Evolutionary conservation across 2,329 filamentous ascomycete genomes (phyloP).

Genomic region (Penicillium sp.): DNA sequence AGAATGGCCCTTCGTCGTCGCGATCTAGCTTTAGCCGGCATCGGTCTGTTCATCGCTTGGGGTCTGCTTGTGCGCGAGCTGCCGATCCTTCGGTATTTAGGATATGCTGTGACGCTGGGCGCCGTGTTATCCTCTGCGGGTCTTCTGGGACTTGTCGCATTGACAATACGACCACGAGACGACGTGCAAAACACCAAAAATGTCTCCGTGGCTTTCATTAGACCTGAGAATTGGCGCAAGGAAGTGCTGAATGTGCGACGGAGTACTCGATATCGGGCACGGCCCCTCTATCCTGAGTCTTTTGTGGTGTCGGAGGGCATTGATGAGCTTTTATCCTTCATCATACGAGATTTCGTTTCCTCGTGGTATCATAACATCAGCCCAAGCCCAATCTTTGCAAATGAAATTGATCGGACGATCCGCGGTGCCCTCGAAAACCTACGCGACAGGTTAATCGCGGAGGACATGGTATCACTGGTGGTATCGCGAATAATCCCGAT

Average conservation of each 20-base stretch:
- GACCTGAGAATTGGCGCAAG: constrained; percentile 64
- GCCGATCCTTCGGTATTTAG: constrained; percentile 78
- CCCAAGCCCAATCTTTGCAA: constrained; percentile 73
- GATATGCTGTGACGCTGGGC: constrained; percentile 79
- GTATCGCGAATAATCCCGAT: constrained; percentile 85
- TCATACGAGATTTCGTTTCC: constrained; percentile 80
- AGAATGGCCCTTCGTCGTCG: constrained; percentile 51
- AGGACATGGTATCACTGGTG: constrained; percentile 81
- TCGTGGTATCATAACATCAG: constrained; percentile 91
- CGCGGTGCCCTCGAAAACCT: constrained; percentile 72
- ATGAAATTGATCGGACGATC: constrained; percentile 82
- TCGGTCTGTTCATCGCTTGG: constrained; percentile 72
- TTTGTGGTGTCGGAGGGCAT: constrained; percentile 77
- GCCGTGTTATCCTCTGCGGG: constrained; percentile 56
- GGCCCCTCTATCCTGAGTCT: constrained; percentile 73
- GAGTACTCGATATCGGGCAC: constrained; percentile 67
- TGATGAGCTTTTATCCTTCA: constrained; percentile 74
- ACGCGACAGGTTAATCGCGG: constrained; percentile 68
- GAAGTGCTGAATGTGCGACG: constrained; percentile 69
- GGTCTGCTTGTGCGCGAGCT: constrained; percentile 81
- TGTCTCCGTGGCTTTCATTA: constrained; percentile 60
- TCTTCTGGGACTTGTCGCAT: constrained; percentile 61
- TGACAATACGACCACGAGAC: constrained; percentile 52
- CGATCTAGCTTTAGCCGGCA: constrained; percentile 45
- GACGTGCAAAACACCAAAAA: constrained; percentile 45